phyloP scores from a whole-genome alignment of 176 grass and related monocot species.

The Lolium rigidum region DNA sequence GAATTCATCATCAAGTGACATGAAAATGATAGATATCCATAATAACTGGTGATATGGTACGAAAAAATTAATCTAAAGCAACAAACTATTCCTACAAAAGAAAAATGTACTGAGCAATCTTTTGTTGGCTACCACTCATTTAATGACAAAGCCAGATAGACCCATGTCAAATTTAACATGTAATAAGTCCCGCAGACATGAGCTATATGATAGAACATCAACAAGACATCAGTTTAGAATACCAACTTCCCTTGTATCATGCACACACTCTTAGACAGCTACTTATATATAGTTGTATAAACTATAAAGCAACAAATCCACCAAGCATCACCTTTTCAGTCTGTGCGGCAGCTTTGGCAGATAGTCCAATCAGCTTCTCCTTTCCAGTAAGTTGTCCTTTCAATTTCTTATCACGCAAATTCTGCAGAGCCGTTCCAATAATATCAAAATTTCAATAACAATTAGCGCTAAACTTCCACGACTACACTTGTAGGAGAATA shows the following conservation, averaged over 20 bases:
- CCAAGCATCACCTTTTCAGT: conserved; percentile 64
- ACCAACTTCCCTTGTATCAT: not conserved
- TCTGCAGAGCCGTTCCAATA: conserved; percentile 45
- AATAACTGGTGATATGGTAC: not conserved
- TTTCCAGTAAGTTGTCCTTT: conserved; percentile 69
- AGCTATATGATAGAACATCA: not conserved
- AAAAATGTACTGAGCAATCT: not conserved
- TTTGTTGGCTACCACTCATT: not conserved
- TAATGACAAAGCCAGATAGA: not conserved
- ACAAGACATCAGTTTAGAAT: not conserved
- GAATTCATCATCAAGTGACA: too few relatives aligned
- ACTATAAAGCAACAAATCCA: conserved; percentile 8
- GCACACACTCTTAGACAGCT: not conserved
- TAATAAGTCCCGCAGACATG: not conserved
- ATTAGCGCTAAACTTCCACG: not conserved
- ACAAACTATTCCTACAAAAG: not conserved
- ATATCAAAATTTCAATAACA: conserved; percentile 10
- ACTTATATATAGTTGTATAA: not conserved
- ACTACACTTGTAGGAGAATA: not conserved
- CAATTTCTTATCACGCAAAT: conserved; percentile 67
- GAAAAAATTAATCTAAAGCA: not conserved
- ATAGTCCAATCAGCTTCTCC: conserved; percentile 76
- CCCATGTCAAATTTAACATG: not conserved
- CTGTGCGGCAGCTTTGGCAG: conserved; percentile 78
- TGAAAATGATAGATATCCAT: too few relatives aligned